Percentiles rank a stretch among this genome's conserved stretches.
Evolutionary conservation across 2,329 filamentous ascomycete species (phyloP).

Genomic region (Phaeosphaeriaceae sp.): DNA sequence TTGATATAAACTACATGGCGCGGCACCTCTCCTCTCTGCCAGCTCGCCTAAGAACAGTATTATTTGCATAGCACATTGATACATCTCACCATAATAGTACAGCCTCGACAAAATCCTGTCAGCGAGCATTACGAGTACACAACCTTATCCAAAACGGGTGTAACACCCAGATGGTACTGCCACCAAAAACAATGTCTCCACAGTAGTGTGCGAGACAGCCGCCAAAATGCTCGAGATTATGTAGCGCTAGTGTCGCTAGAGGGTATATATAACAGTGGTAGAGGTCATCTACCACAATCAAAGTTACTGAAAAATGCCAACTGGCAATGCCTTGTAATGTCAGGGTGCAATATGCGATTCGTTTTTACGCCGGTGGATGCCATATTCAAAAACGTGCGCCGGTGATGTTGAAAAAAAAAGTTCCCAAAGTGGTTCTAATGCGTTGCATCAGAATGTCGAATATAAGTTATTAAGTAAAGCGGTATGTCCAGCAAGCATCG

Average conservation of each 20-base stretch:
- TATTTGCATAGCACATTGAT: conserved; percentile 21
- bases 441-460: conserved; percentile 5
- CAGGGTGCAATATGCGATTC: conserved; percentile 22
- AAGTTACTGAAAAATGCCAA: conserved; percentile 12
- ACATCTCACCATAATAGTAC: conserved; percentile 39
- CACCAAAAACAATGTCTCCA: neutral
- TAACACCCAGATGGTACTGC: conserved; percentile 6
- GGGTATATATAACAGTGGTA: conserved; percentile 28
- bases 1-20: neutral
- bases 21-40: conserved; percentile 5
- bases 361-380: conserved; percentile 29
- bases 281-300: conserved; percentile 12
- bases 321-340: conserved; percentile 17
- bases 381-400: conserved; percentile 13
- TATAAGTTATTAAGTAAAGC: conserved; percentile 18
- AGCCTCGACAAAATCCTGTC: conserved; percentile 16
- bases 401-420: conserved; percentile 8
- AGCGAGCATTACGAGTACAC: conserved; percentile 10
- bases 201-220: conserved; percentile 2
- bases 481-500: conserved; percentile 23
- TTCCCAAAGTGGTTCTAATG: conserved; percentile 10
- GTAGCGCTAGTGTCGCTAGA: conserved; percentile 14
- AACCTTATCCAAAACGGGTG: conserved; percentile 21
- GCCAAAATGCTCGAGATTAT: conserved; percentile 6
- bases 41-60: conserved; percentile 2